A percentile compares a stretch with the other conserved stretches of the same genome.
These are phyloP conservation scores for Plectosphaerella cucumerina DNA, from an alignment of 2,329 filamentous ascomycete species.

Conservation along the genomic window DNA sequence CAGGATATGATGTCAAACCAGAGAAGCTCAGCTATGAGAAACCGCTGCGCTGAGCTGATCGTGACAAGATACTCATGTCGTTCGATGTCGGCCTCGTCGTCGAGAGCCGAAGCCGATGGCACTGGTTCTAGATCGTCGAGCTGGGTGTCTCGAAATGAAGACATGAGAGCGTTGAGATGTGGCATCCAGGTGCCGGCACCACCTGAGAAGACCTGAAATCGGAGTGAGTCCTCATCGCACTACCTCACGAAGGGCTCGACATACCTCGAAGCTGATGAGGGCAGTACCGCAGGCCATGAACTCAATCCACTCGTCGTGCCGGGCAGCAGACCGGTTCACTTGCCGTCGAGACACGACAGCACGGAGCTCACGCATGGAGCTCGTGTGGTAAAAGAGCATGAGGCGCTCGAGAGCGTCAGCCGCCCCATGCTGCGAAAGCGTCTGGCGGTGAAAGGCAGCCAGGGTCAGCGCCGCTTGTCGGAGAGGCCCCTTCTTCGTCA, in stretches of 20 bases:
- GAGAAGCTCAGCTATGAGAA: constrained; percentile 7
- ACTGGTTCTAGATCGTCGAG: neutral
- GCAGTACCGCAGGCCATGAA: constrained; percentile 18
- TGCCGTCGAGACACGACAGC: constrained; percentile 6
- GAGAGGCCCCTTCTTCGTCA: constrained; percentile 14
- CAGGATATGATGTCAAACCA: constrained; percentile 9
- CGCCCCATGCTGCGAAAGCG: constrained; percentile 8
- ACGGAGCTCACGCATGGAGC: constrained; percentile 18
- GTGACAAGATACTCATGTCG: neutral
- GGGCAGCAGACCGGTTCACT: neutral
- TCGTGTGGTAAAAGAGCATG: constrained; percentile 18
- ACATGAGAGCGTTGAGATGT: constrained; percentile 5
- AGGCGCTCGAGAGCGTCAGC: constrained; percentile 15
- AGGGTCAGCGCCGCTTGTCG: constrained; percentile 20
- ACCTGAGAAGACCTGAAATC: constrained; percentile 7
- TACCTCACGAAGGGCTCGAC: neutral
- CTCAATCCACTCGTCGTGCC: constrained; percentile 17
- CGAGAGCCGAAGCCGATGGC: constrained; percentile 2
- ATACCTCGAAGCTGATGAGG: constrained; percentile 21
- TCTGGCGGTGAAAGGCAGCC: constrained; percentile 20
- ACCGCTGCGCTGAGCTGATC: constrained; percentile 7
- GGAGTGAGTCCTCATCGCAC: neutral
- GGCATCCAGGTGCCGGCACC: constrained; percentile 7
- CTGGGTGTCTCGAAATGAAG: neutral
- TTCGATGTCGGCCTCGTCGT: neutral